Evolutionary conservation across 345 rosid species (phyloP).

Genomic region (Aquilaria yunnanensis): DNA sequence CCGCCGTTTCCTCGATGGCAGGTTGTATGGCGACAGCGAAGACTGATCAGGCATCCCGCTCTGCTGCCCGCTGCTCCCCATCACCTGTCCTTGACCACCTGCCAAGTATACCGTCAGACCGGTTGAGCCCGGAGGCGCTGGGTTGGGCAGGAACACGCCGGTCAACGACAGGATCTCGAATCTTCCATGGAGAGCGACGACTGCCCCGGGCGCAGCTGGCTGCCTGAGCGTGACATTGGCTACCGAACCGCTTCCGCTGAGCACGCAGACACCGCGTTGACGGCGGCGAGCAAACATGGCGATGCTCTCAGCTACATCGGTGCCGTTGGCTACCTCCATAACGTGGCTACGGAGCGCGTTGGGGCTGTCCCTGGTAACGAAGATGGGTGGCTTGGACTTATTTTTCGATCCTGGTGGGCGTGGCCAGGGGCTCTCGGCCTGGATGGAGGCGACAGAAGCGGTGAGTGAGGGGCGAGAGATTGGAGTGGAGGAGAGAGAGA

Average conservation of each 20-base stretch:
- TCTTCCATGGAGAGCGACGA: no score
- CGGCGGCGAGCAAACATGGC: constrained; percentile 26
- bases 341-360: no score
- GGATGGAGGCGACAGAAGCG: constrained; percentile 58
- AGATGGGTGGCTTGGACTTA: no score
- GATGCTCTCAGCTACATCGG: no score
- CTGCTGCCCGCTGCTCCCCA: constrained; percentile 64
- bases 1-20: constrained; percentile 50
- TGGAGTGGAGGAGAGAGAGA: constrained; percentile 4
- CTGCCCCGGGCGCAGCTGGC: no score
- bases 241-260: constrained; percentile 70
- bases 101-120: constrained; percentile 74
- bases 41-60: no score
- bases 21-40: constrained; percentile 24
- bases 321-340: no score
- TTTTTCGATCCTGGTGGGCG: constrained; percentile 12
- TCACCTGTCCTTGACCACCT: constrained; percentile 73
- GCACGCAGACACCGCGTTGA: constrained; percentile 78
- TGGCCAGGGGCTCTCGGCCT: constrained; percentile 87
- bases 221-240: constrained; percentile 63
- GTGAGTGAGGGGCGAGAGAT: constrained; percentile 33
- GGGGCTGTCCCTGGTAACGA: no score
- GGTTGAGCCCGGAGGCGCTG: constrained; percentile 77
- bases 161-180: no score
- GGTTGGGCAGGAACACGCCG: constrained; percentile 80